Base-by-base conservation (phyloP, 306 rosid genomes). In the Malus asiatica region DNA sequence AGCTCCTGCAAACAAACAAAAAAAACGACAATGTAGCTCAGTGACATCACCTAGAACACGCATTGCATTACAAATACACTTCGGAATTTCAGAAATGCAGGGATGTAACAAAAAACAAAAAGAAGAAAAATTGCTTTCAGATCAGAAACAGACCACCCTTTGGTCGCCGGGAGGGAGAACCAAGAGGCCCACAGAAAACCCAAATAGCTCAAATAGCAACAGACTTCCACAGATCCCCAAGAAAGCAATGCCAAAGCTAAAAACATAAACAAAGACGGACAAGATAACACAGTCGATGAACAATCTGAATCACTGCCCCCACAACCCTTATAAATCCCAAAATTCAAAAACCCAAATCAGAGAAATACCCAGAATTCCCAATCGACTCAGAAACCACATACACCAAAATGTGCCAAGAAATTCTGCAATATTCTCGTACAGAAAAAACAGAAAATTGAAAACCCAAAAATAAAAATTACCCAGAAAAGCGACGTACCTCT, bases 241-340 rank as follows among this genome's bases (percentile, higher is more conserved):
- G 44, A 70, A 65, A 35, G 76, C 74, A 84, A 78, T 79, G 84
- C 80, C 88, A 70, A 63, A 80, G 46, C 81, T 70, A 45, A 3
- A 75, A 72, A 70, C 74, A 66, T 77, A 42, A 42, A 42, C 45
- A 8, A 42, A 69, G 67, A 80, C 48, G 23, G 61, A 11, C 61
- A 48, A 77, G 65, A 44, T 35, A 63, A 6, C 27, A 46, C 61
- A 29, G 58, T 4, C 13, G 46, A 73, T 38, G 23, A 68, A 46
- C 32, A 66, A 68, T 27, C 79, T 30, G 64, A 46, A 64, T 64
- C 66, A 74, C 15, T 73, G 15, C 22, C 27, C 73, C 48, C 79
- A 61, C 52, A 75, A 72, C 71, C 76, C 76, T 38, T 38, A 7
- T 1, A 61, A 70, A 48, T 35, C 71, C 69, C 46, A 16, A 29